Percentiles rank a stretch among this genome's conserved stretches.
phyloP scores from a whole-genome alignment of 768 basidiomycete genomes.

The Leccinum barrowsii region DNA sequence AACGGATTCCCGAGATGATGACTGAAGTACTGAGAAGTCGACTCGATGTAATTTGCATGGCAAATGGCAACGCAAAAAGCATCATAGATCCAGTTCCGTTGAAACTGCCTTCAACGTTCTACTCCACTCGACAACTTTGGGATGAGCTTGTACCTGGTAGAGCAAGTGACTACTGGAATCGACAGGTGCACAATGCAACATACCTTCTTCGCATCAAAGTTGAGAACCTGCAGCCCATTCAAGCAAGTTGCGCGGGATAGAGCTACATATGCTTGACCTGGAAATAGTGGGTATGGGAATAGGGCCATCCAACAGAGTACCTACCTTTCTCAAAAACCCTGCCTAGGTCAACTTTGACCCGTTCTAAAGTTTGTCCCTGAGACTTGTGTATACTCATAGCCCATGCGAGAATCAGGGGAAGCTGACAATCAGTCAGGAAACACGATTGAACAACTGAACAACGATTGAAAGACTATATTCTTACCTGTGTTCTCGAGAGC shows the following conservation, averaged over 20 bases:
- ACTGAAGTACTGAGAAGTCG: not conserved
- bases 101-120: slow-evolving; percentile 56
- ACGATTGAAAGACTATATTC: slow-evolving; percentile 13
- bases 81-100: slow-evolving; percentile 9
- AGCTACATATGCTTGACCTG: slow-evolving; percentile 89
- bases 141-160: slow-evolving; percentile 63
- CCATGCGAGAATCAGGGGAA: slow-evolving; percentile 90
- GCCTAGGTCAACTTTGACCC: slow-evolving; percentile 91
- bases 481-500: slow-evolving; percentile 74
- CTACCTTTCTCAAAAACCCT: slow-evolving; percentile 90
- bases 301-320: slow-evolving; percentile 7
- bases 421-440: slow-evolving; percentile 37
- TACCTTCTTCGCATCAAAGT: slow-evolving; percentile 76
- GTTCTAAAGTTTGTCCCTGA: slow-evolving; percentile 93
- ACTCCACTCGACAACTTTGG: slow-evolving; percentile 71
- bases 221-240: slow-evolving; percentile 79
- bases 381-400: slow-evolving; percentile 99
- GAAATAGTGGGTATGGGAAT: slow-evolving; percentile 1
- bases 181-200: not conserved
- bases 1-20: not conserved
- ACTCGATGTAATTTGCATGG: not conserved
- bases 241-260: slow-evolving; percentile 85
- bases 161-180: slow-evolving; percentile 3
- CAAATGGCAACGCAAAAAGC: not conserved
- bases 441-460: not conserved